These are phyloP conservation scores for Colletotrichum eleusines DNA, from an alignment of 2,329 filamentous ascomycete species.

Conservation along the genomic window DNA sequence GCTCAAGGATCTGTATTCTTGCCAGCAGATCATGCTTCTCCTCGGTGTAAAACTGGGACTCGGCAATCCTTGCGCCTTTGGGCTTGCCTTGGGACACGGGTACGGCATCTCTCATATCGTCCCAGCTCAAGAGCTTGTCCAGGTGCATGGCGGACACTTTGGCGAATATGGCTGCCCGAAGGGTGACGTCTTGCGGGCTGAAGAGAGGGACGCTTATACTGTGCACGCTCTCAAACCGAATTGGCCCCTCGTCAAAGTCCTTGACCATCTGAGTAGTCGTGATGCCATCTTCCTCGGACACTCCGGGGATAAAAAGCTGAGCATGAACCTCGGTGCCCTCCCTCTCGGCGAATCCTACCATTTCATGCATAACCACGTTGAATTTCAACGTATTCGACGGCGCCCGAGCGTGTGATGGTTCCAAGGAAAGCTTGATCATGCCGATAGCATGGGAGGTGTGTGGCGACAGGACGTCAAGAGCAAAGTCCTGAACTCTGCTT, in stretches of 20 bases:
- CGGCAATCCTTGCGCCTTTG: conserved; percentile 75
- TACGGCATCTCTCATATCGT: conserved; percentile 91
- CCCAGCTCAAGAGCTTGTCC: conserved; percentile 97
- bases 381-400: conserved; percentile 95
- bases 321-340: conserved; percentile 97
- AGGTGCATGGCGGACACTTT: conserved; percentile 93
- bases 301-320: conserved; percentile 93
- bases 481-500: conserved; percentile 93
- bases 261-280: conserved; percentile 96
- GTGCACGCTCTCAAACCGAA: conserved; percentile 97
- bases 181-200: conserved; percentile 77
- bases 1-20: conserved; percentile 88
- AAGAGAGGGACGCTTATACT: conserved; percentile 94
- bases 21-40: conserved; percentile 95
- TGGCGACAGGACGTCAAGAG: conserved; percentile 89
- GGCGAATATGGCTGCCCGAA: conserved; percentile 92
- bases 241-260: conserved; percentile 91
- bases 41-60: conserved; percentile 92
- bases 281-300: conserved; percentile 89
- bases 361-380: conserved; percentile 97
- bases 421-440: conserved; percentile 89
- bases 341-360: conserved; percentile 93
- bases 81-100: conserved; percentile 69
- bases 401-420: conserved; percentile 92
- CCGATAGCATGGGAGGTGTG: conserved; percentile 93